Conservation (phyloP, 306 rosid species). For the Senna tora region DNA sequence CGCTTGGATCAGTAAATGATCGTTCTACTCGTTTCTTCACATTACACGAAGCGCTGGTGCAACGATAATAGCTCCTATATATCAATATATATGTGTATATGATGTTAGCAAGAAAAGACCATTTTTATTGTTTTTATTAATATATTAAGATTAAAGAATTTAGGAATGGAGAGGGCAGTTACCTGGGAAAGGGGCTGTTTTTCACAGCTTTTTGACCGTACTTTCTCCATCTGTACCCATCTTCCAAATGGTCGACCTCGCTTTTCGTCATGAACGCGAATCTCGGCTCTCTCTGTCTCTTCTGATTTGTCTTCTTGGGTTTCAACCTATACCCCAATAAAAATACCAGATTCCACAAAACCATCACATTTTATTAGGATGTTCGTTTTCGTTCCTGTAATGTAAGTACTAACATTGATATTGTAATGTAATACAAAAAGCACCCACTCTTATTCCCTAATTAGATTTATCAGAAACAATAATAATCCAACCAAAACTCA, state of each 20-base stretch:
- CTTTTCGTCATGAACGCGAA: conserved; percentile 98
- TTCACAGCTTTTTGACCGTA: conserved; percentile 98
- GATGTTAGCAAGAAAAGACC: not conserved
- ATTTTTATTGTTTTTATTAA: not conserved
- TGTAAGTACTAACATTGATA: not conserved
- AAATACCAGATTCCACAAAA: conserved; percentile 34
- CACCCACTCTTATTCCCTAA: not conserved
- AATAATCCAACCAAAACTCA: not conserved
- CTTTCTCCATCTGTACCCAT: conserved; percentile 99
- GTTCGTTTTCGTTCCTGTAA: too few species aligned
- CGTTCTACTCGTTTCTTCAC: conserved; percentile 95
- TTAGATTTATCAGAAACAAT: conserved; percentile 11
- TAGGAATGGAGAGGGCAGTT: too few species aligned
- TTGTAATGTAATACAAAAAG: not conserved
- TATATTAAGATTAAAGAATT: too few species aligned
- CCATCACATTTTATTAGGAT: conserved; percentile 35
- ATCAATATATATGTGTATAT: too few species aligned
- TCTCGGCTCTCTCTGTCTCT: conserved; percentile 84
- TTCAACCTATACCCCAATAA: conserved; percentile 59
- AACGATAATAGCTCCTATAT: conserved; percentile 98
- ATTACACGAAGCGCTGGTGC: conserved; percentile 82
- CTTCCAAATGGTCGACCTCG: conserved; percentile 98
- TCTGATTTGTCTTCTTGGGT: conserved; percentile 70
- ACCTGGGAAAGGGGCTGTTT: conserved; percentile 94
- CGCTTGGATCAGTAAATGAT: conserved; percentile 69